Percentiles rank a stretch among this genome's conserved stretches.
phyloP scores from a whole-genome alignment of 345 rosid species.

The Zanthoxylum bungeanum region DNA sequence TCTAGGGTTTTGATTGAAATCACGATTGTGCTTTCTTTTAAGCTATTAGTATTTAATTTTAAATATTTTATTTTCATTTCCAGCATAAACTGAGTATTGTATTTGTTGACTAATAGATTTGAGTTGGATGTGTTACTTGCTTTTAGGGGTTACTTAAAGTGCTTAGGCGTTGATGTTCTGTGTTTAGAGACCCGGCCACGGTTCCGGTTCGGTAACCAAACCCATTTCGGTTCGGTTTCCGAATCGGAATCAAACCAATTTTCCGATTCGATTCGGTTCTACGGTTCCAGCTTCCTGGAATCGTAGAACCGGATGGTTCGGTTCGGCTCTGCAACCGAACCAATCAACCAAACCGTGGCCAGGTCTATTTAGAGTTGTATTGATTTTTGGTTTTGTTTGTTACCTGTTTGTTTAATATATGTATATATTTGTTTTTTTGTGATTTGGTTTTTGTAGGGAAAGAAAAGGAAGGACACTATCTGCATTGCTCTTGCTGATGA shows the following conservation, averaged over 20 bases:
- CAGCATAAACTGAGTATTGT: neutral
- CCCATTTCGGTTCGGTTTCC: too few species aligned
- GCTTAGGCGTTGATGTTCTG: neutral
- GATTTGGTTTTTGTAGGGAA: slow-evolving; percentile 37
- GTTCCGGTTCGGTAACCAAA: too few species aligned
- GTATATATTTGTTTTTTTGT: neutral
- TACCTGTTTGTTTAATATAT: neutral
- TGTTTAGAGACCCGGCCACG: too few species aligned
- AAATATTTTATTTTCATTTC: neutral
- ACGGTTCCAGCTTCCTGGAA: too few species aligned
- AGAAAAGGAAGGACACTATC: slow-evolving; percentile 65
- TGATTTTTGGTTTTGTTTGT: neutral
- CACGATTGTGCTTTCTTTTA: neutral
- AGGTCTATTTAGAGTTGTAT: neutral
- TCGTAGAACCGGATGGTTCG: too few species aligned
- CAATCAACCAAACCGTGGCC: too few species aligned
- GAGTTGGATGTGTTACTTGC: neutral
- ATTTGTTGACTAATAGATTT: neutral
- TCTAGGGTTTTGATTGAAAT: neutral
- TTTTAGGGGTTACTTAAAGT: neutral
- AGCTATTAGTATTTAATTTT: neutral
- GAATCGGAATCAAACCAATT: too few species aligned
- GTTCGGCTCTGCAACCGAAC: too few species aligned
- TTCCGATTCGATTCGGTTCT: too few species aligned
- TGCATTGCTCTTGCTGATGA: slow-evolving; percentile 76